Base-by-base conservation (phyloP, 768 basidiomycete species). In the Rhodotorula diobovata region DNA sequence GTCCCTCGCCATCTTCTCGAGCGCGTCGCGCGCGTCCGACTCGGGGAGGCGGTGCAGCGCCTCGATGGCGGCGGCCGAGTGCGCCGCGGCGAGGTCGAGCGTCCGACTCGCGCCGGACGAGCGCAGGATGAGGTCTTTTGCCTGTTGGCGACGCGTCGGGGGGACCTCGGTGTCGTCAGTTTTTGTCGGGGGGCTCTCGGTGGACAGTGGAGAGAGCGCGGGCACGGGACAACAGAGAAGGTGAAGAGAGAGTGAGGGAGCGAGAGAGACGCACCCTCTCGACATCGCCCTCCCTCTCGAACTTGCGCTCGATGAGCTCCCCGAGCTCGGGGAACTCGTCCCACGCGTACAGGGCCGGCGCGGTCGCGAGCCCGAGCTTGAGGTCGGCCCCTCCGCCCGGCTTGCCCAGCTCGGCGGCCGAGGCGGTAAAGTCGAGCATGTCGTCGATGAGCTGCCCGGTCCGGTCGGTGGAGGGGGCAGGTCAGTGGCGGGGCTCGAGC, bases 361-460 rank as follows among this genome's bases (percentile, higher is more conserved):
- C 93, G 1, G 90, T 91, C 10, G 96, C 90, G 66, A 93, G 84
- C 0, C 91, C 91, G 0, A 93, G 82, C 65, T 88, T 86, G 25
- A 93, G 83, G 79, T 93, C 92, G 4, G 91, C 89, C 28, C 90
- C 90, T 0, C 88, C 87, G 32, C 79, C 79, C 0, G 96, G 96
- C 82, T 98, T 98, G 46, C 95, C 95, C 21, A 98, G 86, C 0
- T 88, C 82, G 1, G 83, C 81, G 11, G 86, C 84, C 20, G 88
- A 88, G 1, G 89, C 87, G 60, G 93, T 90, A 78, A 92, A 98
- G 81, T 98, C 96, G 7, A 99, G 83, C 46, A 93, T 86, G 78
- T 99, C 96, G 79, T 99, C 96, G 59, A 98, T 89, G 18, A 99
- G 88, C 93, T 95, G 77, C 50, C n/a, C n/a, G n/a, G n/a, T n/a